phyloP scores from a whole-genome alignment of 129 eudicot genomes.

The Tagetes erecta region DNA sequence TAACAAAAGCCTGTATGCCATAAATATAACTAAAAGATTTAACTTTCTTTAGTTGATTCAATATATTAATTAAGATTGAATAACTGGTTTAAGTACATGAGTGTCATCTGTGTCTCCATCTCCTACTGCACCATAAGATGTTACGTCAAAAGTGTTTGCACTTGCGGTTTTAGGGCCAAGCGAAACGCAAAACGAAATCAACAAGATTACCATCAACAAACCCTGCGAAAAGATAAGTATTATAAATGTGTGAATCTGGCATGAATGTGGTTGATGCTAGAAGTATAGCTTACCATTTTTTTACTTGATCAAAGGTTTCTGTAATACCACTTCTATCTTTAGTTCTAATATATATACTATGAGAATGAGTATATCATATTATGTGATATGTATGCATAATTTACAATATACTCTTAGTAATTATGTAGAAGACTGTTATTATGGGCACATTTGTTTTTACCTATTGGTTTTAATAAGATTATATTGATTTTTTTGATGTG shows the following conservation, averaged over 20 bases:
- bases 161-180: constrained; percentile 4
- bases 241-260: not conserved
- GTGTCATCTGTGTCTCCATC: constrained; percentile 47
- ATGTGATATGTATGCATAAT: not conserved
- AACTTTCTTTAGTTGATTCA: no score
- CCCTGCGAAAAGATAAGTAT: constrained; percentile 10
- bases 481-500: no score
- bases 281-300: constrained; percentile 1
- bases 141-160: constrained; percentile 35
- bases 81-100: not conserved
- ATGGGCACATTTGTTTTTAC: not conserved
- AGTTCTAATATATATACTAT: not conserved
- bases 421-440: not conserved
- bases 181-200: constrained; percentile 15
- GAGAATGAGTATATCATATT: not conserved
- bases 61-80: no score
- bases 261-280: not conserved
- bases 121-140: constrained; percentile 45
- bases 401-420: no score
- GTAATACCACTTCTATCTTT: not conserved
- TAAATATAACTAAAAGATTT: not conserved
- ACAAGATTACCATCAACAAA: constrained; percentile 6
- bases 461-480: no score
- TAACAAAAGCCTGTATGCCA: constrained; percentile 36
- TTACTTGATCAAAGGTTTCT: not conserved